Conservation (phyloP, 306 rosid species). For the Sesbania bispinosa region DNA sequence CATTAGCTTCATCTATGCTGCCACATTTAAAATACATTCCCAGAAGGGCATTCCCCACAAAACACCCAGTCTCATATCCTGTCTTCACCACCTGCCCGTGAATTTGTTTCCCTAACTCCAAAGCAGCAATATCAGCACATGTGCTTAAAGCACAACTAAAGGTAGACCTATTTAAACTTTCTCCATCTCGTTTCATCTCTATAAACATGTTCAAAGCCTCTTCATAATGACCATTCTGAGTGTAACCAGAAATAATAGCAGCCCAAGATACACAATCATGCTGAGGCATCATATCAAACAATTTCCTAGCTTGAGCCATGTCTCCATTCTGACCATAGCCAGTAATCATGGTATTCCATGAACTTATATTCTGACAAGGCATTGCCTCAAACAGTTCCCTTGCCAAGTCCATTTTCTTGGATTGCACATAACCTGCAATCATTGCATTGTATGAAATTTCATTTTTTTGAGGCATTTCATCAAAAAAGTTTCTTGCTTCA, state of each 20-base stretch:
- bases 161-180: constrained; percentile 53
- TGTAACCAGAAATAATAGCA: constrained; percentile 74
- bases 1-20: constrained; percentile 66
- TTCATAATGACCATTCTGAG: constrained; percentile 71
- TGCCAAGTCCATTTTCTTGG: constrained; percentile 59
- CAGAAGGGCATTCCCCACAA: constrained; percentile 86
- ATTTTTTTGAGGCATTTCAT: constrained; percentile 66
- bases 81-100: constrained; percentile 64
- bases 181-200: constrained; percentile 65
- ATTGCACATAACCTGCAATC: constrained; percentile 74
- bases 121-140: constrained; percentile 78
- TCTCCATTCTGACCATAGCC: constrained; percentile 66
- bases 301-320: constrained; percentile 54
- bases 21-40: constrained; percentile 87
- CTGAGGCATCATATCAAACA: constrained; percentile 69
- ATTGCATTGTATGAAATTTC: constrained; percentile 70
- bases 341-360: constrained; percentile 83
- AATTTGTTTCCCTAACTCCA: constrained; percentile 82
- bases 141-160: constrained; percentile 75
- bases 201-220: constrained; percentile 72
- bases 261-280: constrained; percentile 88
- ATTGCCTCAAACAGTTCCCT: constrained; percentile 62
- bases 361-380: constrained; percentile 68
- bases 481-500: constrained; percentile 52
- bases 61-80: constrained; percentile 67